Evolutionary conservation across 2,329 filamentous ascomycete species (phyloP).

Genomic region (Clonostachys rhizophaga): DNA sequence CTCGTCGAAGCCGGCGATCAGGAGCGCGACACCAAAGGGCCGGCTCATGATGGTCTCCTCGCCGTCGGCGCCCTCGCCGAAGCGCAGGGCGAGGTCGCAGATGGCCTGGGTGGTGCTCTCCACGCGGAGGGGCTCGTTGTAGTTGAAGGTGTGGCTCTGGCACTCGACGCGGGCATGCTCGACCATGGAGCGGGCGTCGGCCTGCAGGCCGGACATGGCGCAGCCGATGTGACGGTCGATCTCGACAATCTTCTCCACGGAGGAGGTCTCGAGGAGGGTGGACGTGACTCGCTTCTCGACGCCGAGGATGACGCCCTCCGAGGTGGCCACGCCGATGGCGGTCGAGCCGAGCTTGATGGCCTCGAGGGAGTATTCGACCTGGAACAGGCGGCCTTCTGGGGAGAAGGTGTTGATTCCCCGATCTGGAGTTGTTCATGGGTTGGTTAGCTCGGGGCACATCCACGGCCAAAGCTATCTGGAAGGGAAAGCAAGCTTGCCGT

Average conservation of each 20-base stretch:
- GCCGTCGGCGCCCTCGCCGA: slow-evolving; percentile 94
- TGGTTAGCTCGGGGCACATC: slow-evolving; percentile 1
- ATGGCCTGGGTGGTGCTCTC: slow-evolving; percentile 99
- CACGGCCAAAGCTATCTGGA: not conserved
- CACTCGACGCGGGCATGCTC: slow-evolving; percentile 97
- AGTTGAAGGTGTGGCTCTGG: slow-evolving; percentile 97
- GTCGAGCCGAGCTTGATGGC: slow-evolving; percentile 99
- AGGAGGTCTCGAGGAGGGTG: slow-evolving; percentile 93
- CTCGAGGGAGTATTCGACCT: slow-evolving; percentile 99
- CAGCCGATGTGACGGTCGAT: slow-evolving; percentile 98
- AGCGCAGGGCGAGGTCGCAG: slow-evolving; percentile 92
- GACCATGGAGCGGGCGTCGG: slow-evolving; percentile 94
- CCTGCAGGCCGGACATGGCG: slow-evolving; percentile 97
- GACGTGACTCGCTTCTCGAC: slow-evolving; percentile 99
- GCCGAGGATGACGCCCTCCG: slow-evolving; percentile 90
- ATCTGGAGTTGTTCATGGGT: slow-evolving; percentile 47
- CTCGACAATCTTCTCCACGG: slow-evolving; percentile 99
- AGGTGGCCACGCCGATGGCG: slow-evolving; percentile 95
- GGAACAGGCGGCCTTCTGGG: slow-evolving; percentile 97
- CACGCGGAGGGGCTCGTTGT: slow-evolving; percentile 88
- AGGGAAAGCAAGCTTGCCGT: slow-evolving; percentile 62
- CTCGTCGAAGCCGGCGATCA: slow-evolving; percentile 97
- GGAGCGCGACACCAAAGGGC: slow-evolving; percentile 91
- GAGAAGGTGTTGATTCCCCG: slow-evolving; percentile 99
- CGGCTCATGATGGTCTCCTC: slow-evolving; percentile 99